Conservation (phyloP, 2,329 filamentous ascomycete genomes). For the Colletotrichum chlorophyti region DNA sequence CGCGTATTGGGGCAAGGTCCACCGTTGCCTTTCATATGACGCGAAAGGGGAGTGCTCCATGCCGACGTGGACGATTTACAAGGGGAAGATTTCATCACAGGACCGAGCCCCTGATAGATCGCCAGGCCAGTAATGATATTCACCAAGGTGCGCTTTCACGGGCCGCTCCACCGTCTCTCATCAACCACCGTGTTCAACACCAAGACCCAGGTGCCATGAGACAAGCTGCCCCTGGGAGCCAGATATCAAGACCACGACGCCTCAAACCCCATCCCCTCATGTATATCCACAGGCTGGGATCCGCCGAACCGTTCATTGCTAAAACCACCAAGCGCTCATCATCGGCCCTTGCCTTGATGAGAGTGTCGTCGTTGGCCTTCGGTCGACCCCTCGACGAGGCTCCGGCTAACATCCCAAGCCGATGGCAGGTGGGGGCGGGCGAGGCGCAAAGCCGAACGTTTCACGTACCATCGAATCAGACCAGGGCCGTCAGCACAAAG, state of each 20-base stretch:
- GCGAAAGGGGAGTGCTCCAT: too few species aligned
- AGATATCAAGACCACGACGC: neutral
- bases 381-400: neutral
- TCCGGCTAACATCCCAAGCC: neutral
- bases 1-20: too few species aligned
- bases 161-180: neutral
- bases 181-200: neutral
- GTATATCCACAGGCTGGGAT: neutral
- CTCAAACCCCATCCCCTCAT: too few species aligned
- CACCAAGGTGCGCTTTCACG: neutral
- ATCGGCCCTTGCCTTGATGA: slow-evolving; percentile 4
- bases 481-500: neutral
- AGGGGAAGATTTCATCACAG: too few species aligned
- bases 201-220: neutral
- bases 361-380: neutral
- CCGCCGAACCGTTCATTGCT: neutral
- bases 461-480: slow-evolving; percentile 10
- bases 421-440: neutral
- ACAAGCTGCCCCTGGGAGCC: neutral
- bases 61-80: too few species aligned
- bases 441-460: neutral
- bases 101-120: too few species aligned
- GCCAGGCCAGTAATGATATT: too few species aligned
- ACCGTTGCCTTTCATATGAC: too few species aligned
- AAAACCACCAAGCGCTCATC: neutral